Base-by-base conservation (phyloP, 2,329 filamentous ascomycete species). In the Fusarium falciforme region DNA sequence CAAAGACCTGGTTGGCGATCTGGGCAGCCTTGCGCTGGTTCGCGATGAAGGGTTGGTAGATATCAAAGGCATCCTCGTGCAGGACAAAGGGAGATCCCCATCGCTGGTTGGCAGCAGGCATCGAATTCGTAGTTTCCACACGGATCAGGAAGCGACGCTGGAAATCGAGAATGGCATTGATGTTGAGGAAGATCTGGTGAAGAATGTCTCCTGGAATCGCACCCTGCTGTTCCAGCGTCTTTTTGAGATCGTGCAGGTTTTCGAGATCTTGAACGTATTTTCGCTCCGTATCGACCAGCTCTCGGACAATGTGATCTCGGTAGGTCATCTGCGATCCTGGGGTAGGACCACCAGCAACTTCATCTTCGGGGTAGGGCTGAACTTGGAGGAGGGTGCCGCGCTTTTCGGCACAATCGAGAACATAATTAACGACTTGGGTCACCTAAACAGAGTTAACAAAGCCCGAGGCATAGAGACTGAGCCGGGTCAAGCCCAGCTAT, bases 231-330 rank as follows among this genome's bases (percentile, higher is more conserved):
- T 98, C 95, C 64, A 98, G 87, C 27, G 93, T 90, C 83, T 94
- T 96, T 85, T 98, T 98, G 80, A 98, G 89, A 59, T 95, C 93
- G 81, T 98, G 95, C 38, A 99, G 84, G 76, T 98, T 96, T 82
- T 98, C 96, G 62, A 99, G 85, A 85, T 99, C 96, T 82, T 98
- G 95, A 5, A 98, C 96, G 78, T 99, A 99, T 83, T 98, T 98
- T 72, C 96, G 92, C 83, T 99, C 96, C 2, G 96, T 98, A 77
- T 96, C 94, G 65, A 99, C 93, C 55, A 99, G 85, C 83, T 99
- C 96, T 79, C 93, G 92, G 49, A 99, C 90, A 70, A 98, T 94
- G 82, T 98, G 93, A 78, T 98, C 94, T 75, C 95, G 87, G 75
- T 92, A 91, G 73, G 88, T 92, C 87, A 92, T 92, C 80, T 94